Evolutionary conservation across 768 basidiomycete genomes (phyloP).

Genomic region (Serpula lacrymans): DNA sequence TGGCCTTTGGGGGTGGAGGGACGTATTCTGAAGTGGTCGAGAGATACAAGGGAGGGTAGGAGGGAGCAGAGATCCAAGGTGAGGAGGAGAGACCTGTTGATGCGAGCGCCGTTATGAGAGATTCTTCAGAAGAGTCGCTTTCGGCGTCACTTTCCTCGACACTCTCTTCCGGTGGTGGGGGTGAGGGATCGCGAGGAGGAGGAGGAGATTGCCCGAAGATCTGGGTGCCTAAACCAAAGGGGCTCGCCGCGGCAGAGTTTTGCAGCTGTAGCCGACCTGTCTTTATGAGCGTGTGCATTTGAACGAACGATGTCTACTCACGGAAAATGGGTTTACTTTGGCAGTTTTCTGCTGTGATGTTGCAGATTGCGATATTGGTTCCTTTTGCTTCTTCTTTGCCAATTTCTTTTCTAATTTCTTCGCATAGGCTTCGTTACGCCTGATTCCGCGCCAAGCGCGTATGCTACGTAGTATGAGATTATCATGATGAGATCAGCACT

Average conservation of each 20-base stretch:
- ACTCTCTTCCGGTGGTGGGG: constrained; percentile 14
- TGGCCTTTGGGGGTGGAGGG: constrained; percentile 50
- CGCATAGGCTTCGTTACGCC: constrained; percentile 73
- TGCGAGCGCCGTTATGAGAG: constrained; percentile 57
- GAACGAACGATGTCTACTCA: constrained; percentile 27
- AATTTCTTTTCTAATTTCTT: constrained; percentile 61
- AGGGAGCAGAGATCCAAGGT: constrained; percentile 63
- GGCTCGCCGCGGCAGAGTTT: constrained; percentile 24
- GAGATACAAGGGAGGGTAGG: constrained; percentile 67
- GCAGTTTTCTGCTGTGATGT: constrained; percentile 29
- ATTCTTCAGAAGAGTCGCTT: constrained; percentile 42
- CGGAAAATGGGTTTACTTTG: constrained; percentile 68
- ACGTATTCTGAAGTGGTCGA: constrained; percentile 75
- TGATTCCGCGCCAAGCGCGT: constrained; percentile 77
- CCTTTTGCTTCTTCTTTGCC: constrained; percentile 35
- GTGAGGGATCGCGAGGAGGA: constrained; percentile 12
- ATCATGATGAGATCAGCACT: constrained; percentile 8
- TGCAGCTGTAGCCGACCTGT: constrained; percentile 18
- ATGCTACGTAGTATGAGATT: constrained; percentile 44
- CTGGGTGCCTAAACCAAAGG: constrained; percentile 61
- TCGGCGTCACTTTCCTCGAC: constrained; percentile 32
- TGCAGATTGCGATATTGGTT: constrained; percentile 35
- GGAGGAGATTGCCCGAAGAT: constrained; percentile 49
- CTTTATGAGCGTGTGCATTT: constrained; percentile 1
- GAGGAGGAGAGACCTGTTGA: constrained; percentile 54